Percentiles rank a stretch among this genome's conserved stretches.
These are phyloP conservation scores for Malania oleifera DNA, from an alignment of 164 flowering plant genomes.

Conservation along the genomic window DNA sequence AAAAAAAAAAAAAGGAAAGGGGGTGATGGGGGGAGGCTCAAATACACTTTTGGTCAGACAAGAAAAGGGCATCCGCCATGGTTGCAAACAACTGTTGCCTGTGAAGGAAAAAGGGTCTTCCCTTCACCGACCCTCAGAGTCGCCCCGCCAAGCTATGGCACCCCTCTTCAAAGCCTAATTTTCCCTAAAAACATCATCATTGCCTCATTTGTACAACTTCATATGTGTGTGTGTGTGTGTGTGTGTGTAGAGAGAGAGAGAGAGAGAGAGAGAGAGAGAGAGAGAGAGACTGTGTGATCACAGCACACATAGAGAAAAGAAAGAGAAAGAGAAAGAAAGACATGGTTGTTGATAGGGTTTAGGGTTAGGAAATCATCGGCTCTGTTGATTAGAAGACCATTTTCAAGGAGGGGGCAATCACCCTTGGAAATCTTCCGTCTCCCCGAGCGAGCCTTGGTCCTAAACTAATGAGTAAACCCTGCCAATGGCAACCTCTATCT, in stretches of 20 bases:
- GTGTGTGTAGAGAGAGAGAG: too few species aligned
- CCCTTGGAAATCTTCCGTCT: not conserved
- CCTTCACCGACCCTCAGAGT: constrained; percentile 1
- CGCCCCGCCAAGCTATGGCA: constrained; percentile 21
- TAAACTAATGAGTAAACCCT: constrained; percentile 30
- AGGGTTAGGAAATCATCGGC: constrained; percentile 20
- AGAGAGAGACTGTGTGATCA: too few species aligned
- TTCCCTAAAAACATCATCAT: constrained; percentile 16
- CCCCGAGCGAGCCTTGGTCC: constrained; percentile 30
- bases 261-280: too few species aligned
- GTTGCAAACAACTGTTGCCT: constrained; percentile 29
- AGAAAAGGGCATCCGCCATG: constrained; percentile 15
- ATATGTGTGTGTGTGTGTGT: too few species aligned
- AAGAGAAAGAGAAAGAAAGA: constrained; percentile 7
- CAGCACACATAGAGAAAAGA: too few species aligned
- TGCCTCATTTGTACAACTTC: constrained; percentile 12
- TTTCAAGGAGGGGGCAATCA: constrained; percentile 16
- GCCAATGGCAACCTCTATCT: not conserved
- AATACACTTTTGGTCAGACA: constrained; percentile 29
- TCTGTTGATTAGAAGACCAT: constrained; percentile 10
- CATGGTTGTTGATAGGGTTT: not conserved
- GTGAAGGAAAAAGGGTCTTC: too few species aligned
- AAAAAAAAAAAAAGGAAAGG: too few species aligned
- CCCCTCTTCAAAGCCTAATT: constrained; percentile 4
- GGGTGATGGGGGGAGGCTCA: too few species aligned